Conservation (phyloP, 768 basidiomycete genomes). For the Chalciporus chontae region DNA sequence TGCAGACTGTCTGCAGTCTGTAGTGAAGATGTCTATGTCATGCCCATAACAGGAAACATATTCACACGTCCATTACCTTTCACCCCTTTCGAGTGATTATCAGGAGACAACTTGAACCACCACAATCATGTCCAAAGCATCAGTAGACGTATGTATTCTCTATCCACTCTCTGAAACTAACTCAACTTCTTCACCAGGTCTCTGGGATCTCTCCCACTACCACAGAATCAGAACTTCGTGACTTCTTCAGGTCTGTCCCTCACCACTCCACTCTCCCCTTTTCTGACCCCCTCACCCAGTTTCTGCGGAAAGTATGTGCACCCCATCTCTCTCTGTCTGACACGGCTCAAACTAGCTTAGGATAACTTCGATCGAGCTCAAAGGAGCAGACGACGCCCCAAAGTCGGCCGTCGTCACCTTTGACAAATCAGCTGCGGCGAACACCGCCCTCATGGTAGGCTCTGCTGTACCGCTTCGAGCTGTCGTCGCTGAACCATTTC, state of each 20-base stretch:
- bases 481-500: not conserved
- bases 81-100: not conserved
- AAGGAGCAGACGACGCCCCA: conserved; percentile 36
- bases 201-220: conserved; percentile 65
- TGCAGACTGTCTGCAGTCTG: too few species aligned
- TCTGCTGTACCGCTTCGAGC: not conserved
- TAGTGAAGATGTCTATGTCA: too few species aligned
- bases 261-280: not conserved
- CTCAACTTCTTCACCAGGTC: conserved; percentile 45
- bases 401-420: conserved; percentile 72
- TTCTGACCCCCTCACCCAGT: conserved; percentile 33
- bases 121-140: conserved; percentile 22
- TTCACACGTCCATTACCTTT: conserved; percentile 11
- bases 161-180: not conserved
- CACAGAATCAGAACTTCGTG: conserved; percentile 61
- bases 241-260: conserved; percentile 72
- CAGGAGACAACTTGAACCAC: not conserved
- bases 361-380: conserved; percentile 63
- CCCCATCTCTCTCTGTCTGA: not conserved
- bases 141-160: conserved; percentile 35
- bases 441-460: conserved; percentile 78
- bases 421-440: conserved; percentile 78
- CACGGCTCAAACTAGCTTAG: conserved; percentile 32
- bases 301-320: conserved; percentile 77
- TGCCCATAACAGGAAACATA: not conserved